phyloP scores from a whole-genome alignment of 352 stramenopile species.

The Bremia lactucae region DNA sequence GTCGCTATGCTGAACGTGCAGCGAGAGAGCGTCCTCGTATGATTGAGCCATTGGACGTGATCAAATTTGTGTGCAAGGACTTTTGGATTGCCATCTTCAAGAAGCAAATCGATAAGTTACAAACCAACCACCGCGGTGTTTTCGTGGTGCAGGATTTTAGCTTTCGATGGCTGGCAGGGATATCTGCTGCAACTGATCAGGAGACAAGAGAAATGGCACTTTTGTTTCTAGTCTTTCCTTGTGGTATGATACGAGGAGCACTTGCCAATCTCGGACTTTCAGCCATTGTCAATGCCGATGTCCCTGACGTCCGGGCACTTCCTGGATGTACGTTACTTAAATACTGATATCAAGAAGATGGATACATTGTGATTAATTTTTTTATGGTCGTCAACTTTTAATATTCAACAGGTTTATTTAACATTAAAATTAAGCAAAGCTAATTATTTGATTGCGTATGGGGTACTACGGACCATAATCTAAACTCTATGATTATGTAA shows the following conservation, averaged over 20 bases:
- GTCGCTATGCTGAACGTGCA: slow-evolving; percentile 65
- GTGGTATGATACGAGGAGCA: slow-evolving; percentile 90
- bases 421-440: slow-evolving; percentile 82
- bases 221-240: slow-evolving; percentile 92
- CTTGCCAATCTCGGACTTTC: slow-evolving; percentile 92
- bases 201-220: slow-evolving; percentile 87
- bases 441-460: no score
- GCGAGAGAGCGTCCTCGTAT: slow-evolving; percentile 71
- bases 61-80: slow-evolving; percentile 98
- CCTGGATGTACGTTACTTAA: slow-evolving; percentile 78
- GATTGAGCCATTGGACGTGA: slow-evolving; percentile 88
- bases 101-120: slow-evolving; percentile 97
- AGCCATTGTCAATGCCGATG: slow-evolving; percentile 91
- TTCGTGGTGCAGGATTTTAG: slow-evolving; percentile 95
- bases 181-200: slow-evolving; percentile 67
- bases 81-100: slow-evolving; percentile 96
- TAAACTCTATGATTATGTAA: no score
- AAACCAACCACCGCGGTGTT: slow-evolving; percentile 93
- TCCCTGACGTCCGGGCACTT: slow-evolving; percentile 85
- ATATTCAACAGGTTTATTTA: slow-evolving; percentile 77
- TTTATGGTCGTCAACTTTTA: neutral
- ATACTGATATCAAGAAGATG: neutral
- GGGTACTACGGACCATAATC: no score
- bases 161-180: slow-evolving; percentile 86
- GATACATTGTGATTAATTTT: neutral